Percentiles rank a stretch among this genome's conserved stretches.
phyloP scores from a whole-genome alignment of 495 filamentous ascomycete species.

The Aspergillus nidulans region DNA sequence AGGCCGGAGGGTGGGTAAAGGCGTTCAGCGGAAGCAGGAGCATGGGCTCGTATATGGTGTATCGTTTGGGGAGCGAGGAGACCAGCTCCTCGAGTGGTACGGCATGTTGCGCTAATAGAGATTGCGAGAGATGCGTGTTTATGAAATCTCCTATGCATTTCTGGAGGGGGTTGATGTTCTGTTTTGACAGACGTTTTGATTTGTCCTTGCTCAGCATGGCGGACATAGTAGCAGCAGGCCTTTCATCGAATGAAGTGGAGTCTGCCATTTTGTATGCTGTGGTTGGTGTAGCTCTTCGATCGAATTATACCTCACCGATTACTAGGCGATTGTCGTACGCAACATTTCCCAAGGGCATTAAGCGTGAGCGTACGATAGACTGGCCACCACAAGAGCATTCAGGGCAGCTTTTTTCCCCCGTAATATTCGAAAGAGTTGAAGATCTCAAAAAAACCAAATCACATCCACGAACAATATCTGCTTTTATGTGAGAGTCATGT shows the following conservation, averaged over 20 bases:
- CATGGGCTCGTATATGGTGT: constrained; percentile 66
- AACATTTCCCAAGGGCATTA: no score
- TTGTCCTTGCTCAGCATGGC: neutral
- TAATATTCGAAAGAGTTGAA: no score
- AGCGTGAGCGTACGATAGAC: no score
- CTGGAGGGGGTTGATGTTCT: constrained; percentile 28
- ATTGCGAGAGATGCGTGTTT: constrained; percentile 15
- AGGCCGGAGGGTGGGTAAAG: constrained; percentile 44
- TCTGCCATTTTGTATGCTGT: neutral
- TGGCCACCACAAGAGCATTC: no score
- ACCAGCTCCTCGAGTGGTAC: constrained; percentile 19
- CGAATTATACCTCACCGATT: no score
- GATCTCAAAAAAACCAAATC: no score
- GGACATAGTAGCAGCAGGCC: neutral
- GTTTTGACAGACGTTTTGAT: constrained; percentile 11
- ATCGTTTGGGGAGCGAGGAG: constrained; percentile 54
- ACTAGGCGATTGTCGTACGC: no score
- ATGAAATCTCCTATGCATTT: constrained; percentile 29
- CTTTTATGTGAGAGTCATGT: no score
- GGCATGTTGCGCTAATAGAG: constrained; percentile 10
- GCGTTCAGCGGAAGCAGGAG: constrained; percentile 60
- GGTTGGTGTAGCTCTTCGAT: neutral
- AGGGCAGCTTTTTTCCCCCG: no score
- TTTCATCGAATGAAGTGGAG: neutral
- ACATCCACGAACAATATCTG: no score